Percentiles rank a stretch among this genome's conserved stretches.
Conservation (phyloP, 2,329 filamentous ascomycete genomes). For the Seiridium unicorne region DNA sequence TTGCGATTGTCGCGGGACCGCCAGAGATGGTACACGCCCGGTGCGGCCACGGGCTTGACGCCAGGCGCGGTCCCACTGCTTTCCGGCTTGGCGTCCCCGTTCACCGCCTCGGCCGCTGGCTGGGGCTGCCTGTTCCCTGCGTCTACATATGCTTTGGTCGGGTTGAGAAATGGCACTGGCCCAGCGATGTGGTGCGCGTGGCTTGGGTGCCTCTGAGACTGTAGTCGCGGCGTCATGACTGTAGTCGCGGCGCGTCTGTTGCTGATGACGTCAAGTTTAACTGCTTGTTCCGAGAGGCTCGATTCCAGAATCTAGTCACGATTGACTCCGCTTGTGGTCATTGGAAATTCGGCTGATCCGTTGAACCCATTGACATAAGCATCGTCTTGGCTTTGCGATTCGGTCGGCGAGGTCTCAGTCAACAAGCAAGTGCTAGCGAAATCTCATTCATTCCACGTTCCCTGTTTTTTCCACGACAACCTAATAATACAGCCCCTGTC, state of each 20-base stretch:
- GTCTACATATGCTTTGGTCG: constrained; percentile 4
- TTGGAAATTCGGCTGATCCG: too few species aligned
- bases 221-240: not conserved
- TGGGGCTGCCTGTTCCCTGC: not conserved
- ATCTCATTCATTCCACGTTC: not conserved
- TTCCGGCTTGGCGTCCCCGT: not conserved
- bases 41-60: not conserved
- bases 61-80: not conserved
- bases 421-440: too few species aligned
- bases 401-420: too few species aligned
- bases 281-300: too few species aligned
- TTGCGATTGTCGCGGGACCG: constrained; percentile 42
- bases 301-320: too few species aligned
- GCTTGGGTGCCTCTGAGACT: not conserved
- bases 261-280: not conserved
- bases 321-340: too few species aligned
- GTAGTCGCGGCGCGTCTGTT: not conserved
- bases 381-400: too few species aligned
- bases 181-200: not conserved
- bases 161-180: constrained; percentile 9
- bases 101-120: not conserved
- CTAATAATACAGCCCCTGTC: not conserved
- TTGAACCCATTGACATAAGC: too few species aligned
- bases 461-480: not conserved
- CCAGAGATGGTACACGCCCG: constrained; percentile 34